Evolutionary conservation across 441 rosid species (phyloP).

Genomic region (Erodium chrysanthum): DNA sequence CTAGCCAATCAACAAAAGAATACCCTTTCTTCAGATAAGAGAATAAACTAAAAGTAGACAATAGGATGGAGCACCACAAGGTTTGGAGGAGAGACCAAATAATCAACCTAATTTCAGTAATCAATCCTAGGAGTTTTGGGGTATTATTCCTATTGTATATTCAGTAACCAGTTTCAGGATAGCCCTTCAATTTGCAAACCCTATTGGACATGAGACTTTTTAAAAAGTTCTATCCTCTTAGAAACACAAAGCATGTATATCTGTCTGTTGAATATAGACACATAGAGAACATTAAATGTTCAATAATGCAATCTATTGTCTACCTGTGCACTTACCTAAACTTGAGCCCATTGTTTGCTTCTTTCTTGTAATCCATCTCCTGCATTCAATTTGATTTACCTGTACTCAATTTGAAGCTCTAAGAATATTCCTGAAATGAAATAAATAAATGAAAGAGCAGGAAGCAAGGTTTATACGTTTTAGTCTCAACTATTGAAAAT

Average conservation of each 20-base stretch:
- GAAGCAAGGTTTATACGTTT: neutral
- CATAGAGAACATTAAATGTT: neutral
- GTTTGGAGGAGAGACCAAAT: neutral
- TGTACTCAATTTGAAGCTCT: slow-evolving; percentile 94
- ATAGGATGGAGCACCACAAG: neutral
- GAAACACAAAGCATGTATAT: too few species aligned
- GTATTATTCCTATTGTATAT: neutral
- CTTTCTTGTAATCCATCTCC: slow-evolving; percentile 95
- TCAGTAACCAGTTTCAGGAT: neutral
- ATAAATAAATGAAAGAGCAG: slow-evolving; percentile 11
- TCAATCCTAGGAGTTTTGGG: neutral
- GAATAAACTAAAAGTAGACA: neutral
- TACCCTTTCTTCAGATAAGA: neutral
- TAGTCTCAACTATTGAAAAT: neutral
- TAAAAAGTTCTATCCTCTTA: too few species aligned
- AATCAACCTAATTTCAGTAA: neutral
- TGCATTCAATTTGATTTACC: slow-evolving; percentile 98
- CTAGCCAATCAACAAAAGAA: neutral
- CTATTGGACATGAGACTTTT: too few species aligned
- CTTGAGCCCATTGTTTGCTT: slow-evolving; percentile 78
- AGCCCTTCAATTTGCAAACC: too few species aligned
- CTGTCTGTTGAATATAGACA: neutral
- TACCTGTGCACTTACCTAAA: slow-evolving; percentile 49
- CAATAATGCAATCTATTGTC: neutral
- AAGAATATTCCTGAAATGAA: slow-evolving; percentile 54